A percentile compares a stretch with the other conserved stretches of the same genome.
Conservation (phyloP, 257 asterid species). For the Sherardia arvensis region DNA sequence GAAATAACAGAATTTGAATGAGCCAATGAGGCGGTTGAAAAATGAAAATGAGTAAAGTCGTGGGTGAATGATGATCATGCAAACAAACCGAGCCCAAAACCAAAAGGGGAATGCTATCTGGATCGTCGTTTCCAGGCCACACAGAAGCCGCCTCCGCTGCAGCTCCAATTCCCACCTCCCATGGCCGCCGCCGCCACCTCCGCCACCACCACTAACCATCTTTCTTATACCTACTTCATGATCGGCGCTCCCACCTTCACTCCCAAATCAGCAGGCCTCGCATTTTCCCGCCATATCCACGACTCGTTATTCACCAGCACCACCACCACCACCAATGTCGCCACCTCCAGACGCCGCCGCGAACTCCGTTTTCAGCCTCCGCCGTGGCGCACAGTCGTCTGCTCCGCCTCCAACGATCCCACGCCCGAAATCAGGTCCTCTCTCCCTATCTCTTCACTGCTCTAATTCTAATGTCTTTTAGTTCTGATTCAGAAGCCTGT, state of each 20-base stretch:
- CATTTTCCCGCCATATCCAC: slow-evolving; percentile 14
- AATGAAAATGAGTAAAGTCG: slow-evolving; percentile 5
- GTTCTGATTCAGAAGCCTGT: too few species aligned
- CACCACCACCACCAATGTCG: background rate
- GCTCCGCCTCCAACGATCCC: slow-evolving; percentile 23
- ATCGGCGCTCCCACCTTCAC: slow-evolving; percentile 6
- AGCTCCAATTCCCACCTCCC: background rate
- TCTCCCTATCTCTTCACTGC: background rate
- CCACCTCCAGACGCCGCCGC: slow-evolving; percentile 2
- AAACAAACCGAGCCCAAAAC: slow-evolving; percentile 13
- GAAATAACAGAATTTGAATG: background rate
- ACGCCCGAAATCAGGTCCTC: slow-evolving; percentile 23
- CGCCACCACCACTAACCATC: slow-evolving; percentile 3
- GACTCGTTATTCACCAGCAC: background rate
- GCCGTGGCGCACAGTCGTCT: slow-evolving; percentile 3
- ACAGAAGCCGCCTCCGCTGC: slow-evolving; percentile 1
- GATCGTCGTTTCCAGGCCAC: slow-evolving; percentile 1
- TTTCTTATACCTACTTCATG: slow-evolving; percentile 4
- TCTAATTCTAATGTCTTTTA: background rate
- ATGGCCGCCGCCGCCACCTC: slow-evolving; percentile 14
- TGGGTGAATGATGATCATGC: slow-evolving; percentile 21
- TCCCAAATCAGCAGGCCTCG: background rate
- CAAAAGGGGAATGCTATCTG: slow-evolving; percentile 3
- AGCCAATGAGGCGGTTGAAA: background rate
- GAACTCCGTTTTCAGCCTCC: background rate